A percentile compares a stretch with the other conserved stretches of the same genome.
These are phyloP conservation scores for Sphaerulina populicola DNA, from an alignment of 2,329 filamentous ascomycete species.

Conservation along the genomic window DNA sequence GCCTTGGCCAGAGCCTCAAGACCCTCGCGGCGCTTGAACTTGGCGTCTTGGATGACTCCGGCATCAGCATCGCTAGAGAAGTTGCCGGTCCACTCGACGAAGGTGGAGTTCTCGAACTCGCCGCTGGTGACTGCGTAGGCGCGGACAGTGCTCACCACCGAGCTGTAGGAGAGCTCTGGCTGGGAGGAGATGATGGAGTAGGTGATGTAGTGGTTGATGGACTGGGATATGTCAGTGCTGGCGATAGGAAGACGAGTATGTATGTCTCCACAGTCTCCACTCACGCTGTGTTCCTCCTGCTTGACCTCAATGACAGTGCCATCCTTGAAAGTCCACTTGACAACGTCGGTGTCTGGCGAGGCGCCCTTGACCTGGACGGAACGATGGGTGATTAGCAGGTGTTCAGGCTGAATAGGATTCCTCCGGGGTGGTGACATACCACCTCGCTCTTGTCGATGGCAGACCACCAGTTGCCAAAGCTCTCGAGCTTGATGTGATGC, in stretches of 20 bases:
- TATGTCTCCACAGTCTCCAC: conserved; percentile 30
- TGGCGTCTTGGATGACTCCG: conserved; percentile 63
- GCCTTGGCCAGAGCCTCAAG: conserved; percentile 54
- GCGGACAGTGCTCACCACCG: conserved; percentile 58
- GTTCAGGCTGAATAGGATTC: background rate
- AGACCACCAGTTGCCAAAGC: conserved; percentile 60
- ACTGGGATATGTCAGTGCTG: conserved; percentile 34
- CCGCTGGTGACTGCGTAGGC: conserved; percentile 59
- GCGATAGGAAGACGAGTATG: background rate
- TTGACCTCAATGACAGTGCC: conserved; percentile 61
- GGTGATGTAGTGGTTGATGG: conserved; percentile 66
- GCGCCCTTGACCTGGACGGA: conserved; percentile 46
- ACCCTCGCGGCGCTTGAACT: conserved; percentile 67
- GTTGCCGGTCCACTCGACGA: conserved; percentile 58
- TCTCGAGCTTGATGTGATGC: conserved; percentile 66
- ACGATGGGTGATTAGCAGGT: background rate
- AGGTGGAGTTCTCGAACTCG: conserved; percentile 55
- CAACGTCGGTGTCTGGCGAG: conserved; percentile 42
- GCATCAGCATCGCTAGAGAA: conserved; percentile 64
- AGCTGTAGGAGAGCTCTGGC: conserved; percentile 58
- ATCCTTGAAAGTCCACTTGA: conserved; percentile 61
- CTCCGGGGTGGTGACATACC: background rate
- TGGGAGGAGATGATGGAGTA: conserved; percentile 62
- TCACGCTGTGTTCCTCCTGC: conserved; percentile 65
- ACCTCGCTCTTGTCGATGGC: conserved; percentile 52